Base-by-base conservation (phyloP, 768 basidiomycete species). In the Mycena leptocephala region DNA sequence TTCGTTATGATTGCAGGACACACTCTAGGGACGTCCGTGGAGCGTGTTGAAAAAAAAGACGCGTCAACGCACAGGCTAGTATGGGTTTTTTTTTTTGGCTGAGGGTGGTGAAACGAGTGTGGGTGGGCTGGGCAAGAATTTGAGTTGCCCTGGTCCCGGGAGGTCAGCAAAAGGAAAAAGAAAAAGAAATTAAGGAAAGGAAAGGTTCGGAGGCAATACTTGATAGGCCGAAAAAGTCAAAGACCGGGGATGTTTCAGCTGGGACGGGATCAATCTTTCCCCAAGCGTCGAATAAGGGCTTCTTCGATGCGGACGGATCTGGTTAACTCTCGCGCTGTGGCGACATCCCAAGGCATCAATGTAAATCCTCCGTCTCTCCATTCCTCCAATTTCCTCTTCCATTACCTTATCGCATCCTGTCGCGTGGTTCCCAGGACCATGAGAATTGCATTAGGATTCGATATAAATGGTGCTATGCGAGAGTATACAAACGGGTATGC, bases 141-240 rank as follows among this genome's bases (percentile, higher is more conserved):
- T 35, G 59, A 18, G 39, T 56, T 62, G 43, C 48, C 61, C 71
- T 55, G 51, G 56, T 28, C 73, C 76, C 70, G 70, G 76, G 81
- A 79, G 77, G 82, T 80, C 74, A 81, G 81, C 72, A 79, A 75
- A 64, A 48, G 73, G 73, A 68, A 69, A 71, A 74, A 74, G 59
- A 81, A 77, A 74, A 74, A 55, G 80, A 77, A 77, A 80, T 82
- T 79, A 82, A 82, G 79, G 82, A 82, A 78, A 78, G 75, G 77
- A 81, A 84, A 75, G 76, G 81, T 26, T 80, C 68, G 73, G 71
- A 74, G 56, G 76, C 76, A 72, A 71, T 65, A 55, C 32, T 32
- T 39, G n/a, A 18, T 22, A 28, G 30, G 37, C 68, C 68, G 39
- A 70, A 66, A 70, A 70, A 70, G 68, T 62, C 59, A 62, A 62